Conservation (phyloP, 192 early-diverging fungal genomes). For the Coemansia asiatica region DNA sequence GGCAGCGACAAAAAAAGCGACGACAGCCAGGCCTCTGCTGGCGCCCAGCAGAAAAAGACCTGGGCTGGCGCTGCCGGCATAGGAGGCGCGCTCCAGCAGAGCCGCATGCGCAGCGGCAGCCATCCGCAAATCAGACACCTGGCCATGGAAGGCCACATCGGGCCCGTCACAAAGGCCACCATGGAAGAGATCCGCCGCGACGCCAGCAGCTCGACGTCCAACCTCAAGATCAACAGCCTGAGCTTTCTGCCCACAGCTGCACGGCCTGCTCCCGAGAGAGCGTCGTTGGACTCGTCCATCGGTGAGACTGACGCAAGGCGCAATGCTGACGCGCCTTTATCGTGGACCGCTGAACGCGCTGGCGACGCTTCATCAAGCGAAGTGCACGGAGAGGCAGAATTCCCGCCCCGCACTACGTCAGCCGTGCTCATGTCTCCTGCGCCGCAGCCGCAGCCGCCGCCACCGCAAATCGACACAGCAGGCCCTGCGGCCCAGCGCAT, state of each 20-base stretch:
- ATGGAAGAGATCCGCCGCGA: slow-evolving; percentile 56
- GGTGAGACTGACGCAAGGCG: neutral
- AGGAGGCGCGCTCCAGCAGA: slow-evolving; percentile 26
- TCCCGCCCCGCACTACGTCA: slow-evolving; percentile 51
- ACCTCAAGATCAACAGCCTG: slow-evolving; percentile 42
- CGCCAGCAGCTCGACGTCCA: slow-evolving; percentile 35
- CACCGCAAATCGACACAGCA: slow-evolving; percentile 30
- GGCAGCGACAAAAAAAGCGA: slow-evolving; percentile 35
- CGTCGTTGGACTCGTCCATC: neutral
- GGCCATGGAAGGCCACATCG: slow-evolving; percentile 53
- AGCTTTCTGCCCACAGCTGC: slow-evolving; percentile 10
- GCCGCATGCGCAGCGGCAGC: slow-evolving; percentile 41
- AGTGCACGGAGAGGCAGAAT: slow-evolving; percentile 1
- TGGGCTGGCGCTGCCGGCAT: slow-evolving; percentile 33
- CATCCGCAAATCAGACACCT: slow-evolving; percentile 52
- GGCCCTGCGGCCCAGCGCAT: slow-evolving; percentile 3
- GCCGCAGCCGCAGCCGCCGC: too few relatives aligned
- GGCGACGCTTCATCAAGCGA: neutral
- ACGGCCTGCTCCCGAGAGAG: neutral
- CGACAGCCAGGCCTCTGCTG: slow-evolving; percentile 20
- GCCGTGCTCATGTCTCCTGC: slow-evolving; percentile 16
- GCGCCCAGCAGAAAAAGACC: slow-evolving; percentile 22
- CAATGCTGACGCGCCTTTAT: neutral
- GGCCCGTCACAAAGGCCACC: slow-evolving; percentile 49
- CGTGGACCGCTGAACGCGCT: neutral